Conservation (phyloP, 192 early-diverging fungal species). For the Pecoramyces ruminantium region DNA sequence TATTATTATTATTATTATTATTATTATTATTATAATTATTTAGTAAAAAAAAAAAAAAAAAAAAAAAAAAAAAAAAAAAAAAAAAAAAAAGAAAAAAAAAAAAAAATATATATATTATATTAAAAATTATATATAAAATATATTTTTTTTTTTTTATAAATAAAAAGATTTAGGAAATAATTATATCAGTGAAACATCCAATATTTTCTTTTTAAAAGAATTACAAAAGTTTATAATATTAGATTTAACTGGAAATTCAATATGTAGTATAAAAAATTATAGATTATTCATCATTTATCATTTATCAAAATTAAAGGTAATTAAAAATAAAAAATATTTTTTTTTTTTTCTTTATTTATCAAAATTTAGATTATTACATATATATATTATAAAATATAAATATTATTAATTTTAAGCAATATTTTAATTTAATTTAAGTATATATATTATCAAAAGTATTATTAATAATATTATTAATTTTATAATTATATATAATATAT, state of each 20-base stretch:
- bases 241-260: slow-evolving; percentile 39
- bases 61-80: slow-evolving; percentile 3
- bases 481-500: no score
- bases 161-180: slow-evolving; percentile 34
- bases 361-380: no score
- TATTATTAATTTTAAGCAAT: no score
- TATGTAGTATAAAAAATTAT: slow-evolving; percentile 26
- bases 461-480: no score
- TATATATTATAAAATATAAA: no score
- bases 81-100: not conserved
- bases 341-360: no score
- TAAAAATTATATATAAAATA: no score
- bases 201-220: slow-evolving; percentile 38
- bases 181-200: slow-evolving; percentile 22
- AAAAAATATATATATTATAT: no score
- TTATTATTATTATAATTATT: not conserved
- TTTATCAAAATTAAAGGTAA: slow-evolving; percentile 28
- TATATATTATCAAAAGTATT: no score
- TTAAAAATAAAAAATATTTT: no score
- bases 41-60: not conserved
- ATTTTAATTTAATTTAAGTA: no score
- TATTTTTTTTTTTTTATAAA: not conserved
- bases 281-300: slow-evolving; percentile 40
- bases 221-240: slow-evolving; percentile 34
- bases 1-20: slow-evolving; percentile 2